These are phyloP conservation scores for Fusarium multiceps DNA, from an alignment of 2,329 filamentous ascomycete genomes.

Conservation along the genomic window DNA sequence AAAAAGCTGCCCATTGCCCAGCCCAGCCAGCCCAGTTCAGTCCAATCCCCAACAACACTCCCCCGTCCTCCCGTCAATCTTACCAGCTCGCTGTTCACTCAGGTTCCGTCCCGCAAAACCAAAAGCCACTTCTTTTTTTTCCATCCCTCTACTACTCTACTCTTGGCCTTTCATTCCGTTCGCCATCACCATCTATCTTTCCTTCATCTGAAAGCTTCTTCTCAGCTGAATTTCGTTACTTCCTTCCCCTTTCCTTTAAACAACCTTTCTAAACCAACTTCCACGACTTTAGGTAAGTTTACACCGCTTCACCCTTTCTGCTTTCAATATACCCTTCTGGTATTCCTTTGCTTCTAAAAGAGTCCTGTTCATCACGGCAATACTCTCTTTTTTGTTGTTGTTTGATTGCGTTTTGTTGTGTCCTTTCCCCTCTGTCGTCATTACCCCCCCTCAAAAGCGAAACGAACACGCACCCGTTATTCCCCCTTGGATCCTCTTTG, in stretches of 20 bases:
- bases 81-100: slow-evolving; percentile 33
- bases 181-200: slow-evolving; percentile 26
- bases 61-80: slow-evolving; percentile 27
- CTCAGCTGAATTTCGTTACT: slow-evolving; percentile 36
- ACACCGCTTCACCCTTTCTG: slow-evolving; percentile 7
- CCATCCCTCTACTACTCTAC: slow-evolving; percentile 39
- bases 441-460: slow-evolving; percentile 48
- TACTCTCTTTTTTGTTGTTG: slow-evolving; percentile 18
- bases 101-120: slow-evolving; percentile 38
- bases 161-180: slow-evolving; percentile 35
- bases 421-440: slow-evolving; percentile 56
- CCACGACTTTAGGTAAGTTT: slow-evolving; percentile 42
- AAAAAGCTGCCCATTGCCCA: slow-evolving; percentile 46
- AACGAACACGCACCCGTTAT: slow-evolving; percentile 42
- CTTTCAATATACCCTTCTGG: background rate
- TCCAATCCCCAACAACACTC: slow-evolving; percentile 16
- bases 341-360: slow-evolving; percentile 8
- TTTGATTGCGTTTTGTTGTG: slow-evolving; percentile 39
- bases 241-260: slow-evolving; percentile 31
- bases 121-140: slow-evolving; percentile 46
- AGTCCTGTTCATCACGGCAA: slow-evolving; percentile 12
- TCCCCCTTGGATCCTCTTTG: slow-evolving; percentile 21
- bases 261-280: slow-evolving; percentile 27
- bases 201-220: slow-evolving; percentile 33
- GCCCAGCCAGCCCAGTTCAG: slow-evolving; percentile 35